Conservation (phyloP, 73 alveolate species). For the Halteria grandinella region DNA sequence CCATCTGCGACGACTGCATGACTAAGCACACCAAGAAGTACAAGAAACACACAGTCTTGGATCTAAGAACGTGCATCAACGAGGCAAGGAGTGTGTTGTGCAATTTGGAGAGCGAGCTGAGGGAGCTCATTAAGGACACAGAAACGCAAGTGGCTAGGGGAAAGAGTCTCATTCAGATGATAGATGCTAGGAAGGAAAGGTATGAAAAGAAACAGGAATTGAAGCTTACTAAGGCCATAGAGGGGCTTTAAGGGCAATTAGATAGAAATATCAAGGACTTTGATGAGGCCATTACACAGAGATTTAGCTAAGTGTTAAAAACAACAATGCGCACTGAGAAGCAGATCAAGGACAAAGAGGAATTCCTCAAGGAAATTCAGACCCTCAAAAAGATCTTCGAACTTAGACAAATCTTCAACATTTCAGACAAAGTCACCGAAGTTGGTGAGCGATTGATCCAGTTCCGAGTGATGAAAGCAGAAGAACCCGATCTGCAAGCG, state of each 20-base stretch:
- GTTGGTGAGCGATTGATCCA: slow-evolving; percentile 22
- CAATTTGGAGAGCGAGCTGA: neutral
- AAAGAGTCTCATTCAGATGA: slow-evolving; percentile 10
- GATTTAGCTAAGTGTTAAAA: slow-evolving; percentile 12
- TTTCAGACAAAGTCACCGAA: slow-evolving; percentile 2
- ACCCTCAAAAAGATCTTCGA: slow-evolving; percentile 11
- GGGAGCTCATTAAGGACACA: slow-evolving; percentile 35
- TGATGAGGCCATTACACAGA: neutral
- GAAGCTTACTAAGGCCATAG: slow-evolving; percentile 14
- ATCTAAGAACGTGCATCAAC: slow-evolving; percentile 20
- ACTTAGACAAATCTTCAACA: slow-evolving; percentile 19
- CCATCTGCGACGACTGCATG: slow-evolving; percentile 39
- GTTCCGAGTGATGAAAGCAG: neutral
- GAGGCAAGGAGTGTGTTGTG: slow-evolving; percentile 27
- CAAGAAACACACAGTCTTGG: slow-evolving; percentile 8
- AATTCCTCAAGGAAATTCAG: slow-evolving; percentile 15
- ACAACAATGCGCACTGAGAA: neutral
- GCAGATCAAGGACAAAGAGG: slow-evolving; percentile 15
- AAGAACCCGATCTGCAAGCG: neutral
- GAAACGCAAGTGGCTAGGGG: slow-evolving; percentile 13
- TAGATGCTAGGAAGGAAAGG: slow-evolving; percentile 21
- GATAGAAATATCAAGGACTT: neutral
- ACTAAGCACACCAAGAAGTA: slow-evolving; percentile 6
- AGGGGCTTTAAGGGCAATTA: slow-evolving; percentile 14
- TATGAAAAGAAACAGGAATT: slow-evolving; percentile 4